Evolutionary conservation across 2,329 filamentous ascomycete species (phyloP).

Genomic region (Didymella lethalis): DNA sequence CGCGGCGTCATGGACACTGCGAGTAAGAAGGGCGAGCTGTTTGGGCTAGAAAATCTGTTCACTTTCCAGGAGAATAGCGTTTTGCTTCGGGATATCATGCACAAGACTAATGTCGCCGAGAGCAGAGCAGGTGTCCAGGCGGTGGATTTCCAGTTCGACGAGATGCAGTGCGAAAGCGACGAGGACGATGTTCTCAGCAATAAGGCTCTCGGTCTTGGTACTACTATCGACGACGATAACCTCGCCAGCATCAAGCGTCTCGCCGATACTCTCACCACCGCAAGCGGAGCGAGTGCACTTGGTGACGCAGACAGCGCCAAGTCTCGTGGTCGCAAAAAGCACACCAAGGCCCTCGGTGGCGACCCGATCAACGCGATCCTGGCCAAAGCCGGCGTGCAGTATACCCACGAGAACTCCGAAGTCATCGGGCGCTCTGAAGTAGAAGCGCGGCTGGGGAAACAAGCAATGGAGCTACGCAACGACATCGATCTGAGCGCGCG

Average conservation of each 20-base stretch:
- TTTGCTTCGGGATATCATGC: constrained; percentile 91
- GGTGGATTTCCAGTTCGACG: constrained; percentile 69
- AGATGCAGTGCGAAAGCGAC: constrained; percentile 30
- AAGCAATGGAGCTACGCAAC: constrained; percentile 70
- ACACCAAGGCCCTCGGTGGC: constrained; percentile 34
- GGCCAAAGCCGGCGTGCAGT: constrained; percentile 85
- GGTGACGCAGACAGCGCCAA: constrained; percentile 30
- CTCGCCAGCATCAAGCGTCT: constrained; percentile 68
- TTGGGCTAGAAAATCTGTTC: constrained; percentile 87
- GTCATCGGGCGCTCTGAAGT: constrained; percentile 91
- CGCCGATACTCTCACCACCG: constrained; percentile 40
- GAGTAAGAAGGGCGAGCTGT: constrained; percentile 89
- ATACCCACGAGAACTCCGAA: constrained; percentile 95
- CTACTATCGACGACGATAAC: constrained; percentile 35
- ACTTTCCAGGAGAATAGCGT: constrained; percentile 80
- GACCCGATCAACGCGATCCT: constrained; percentile 91
- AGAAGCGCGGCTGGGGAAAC: constrained; percentile 82
- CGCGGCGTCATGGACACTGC: constrained; percentile 88
- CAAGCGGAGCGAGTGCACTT: background rate
- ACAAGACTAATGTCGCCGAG: constrained; percentile 97
- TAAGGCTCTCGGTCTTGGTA: constrained; percentile 39
- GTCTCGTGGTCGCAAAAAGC: constrained; percentile 46
- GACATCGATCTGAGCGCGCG: constrained; percentile 61
- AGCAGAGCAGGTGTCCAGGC: constrained; percentile 84
- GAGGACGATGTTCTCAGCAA: constrained; percentile 36